phyloP scores from a whole-genome alignment of 768 basidiomycete species.

The Hygrocybe coccinea region DNA sequence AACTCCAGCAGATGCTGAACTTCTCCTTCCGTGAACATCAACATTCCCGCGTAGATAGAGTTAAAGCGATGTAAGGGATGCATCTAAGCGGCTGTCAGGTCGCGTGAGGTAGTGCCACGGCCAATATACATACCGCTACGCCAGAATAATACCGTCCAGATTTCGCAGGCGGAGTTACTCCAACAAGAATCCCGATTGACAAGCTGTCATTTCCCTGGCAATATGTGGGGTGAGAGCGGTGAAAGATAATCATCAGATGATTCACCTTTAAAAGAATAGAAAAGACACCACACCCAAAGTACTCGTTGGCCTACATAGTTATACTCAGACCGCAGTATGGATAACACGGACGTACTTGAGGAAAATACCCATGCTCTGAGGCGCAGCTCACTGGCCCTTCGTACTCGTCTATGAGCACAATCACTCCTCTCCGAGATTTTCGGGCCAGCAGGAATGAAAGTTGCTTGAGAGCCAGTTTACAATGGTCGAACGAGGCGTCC shows the following conservation, averaged over 20 bases:
- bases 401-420: conserved; percentile 14
- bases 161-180: conserved; percentile 10
- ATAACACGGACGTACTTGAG: conserved; percentile 11
- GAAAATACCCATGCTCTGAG: conserved; percentile 13
- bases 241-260: conserved; percentile 5
- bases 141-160: conserved; percentile 13
- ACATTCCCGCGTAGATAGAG: conserved; percentile 12
- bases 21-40: conserved; percentile 16
- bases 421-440: conserved; percentile 10
- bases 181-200: conserved; percentile 9
- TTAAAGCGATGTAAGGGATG: conserved; percentile 10
- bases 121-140: conserved; percentile 4
- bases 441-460: conserved; percentile 11
- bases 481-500: conserved; percentile 5
- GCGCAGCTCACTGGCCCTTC: conserved; percentile 12
- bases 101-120: not conserved
- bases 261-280: conserved; percentile 13
- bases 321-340: conserved; percentile 3
- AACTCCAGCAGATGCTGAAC: conserved; percentile 6
- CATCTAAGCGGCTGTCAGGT: conserved; percentile 9
- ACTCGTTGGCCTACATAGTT: conserved; percentile 10
- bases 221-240: not conserved
- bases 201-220: conserved; percentile 8
- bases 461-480: conserved; percentile 6
- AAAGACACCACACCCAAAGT: conserved; percentile 10